Conservation (phyloP, 345 rosid genomes). For the Eucalyptus melliodora region DNA sequence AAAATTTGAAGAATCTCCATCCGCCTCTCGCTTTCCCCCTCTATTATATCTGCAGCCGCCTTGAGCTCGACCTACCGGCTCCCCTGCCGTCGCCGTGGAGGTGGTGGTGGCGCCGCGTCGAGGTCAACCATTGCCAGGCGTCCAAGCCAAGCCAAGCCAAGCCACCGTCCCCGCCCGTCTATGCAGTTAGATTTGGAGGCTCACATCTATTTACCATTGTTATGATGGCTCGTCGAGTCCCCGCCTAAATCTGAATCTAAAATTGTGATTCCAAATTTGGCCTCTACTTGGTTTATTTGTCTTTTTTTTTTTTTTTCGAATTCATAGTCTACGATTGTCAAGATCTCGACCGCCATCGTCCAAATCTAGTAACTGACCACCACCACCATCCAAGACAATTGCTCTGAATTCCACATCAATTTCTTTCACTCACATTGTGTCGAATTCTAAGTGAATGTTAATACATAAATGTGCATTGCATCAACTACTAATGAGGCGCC, state of each 20-base stretch:
- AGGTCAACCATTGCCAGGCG: background rate
- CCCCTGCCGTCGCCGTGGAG: background rate
- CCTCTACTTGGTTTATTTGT: no score
- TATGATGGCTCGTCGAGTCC: fast-evolving
- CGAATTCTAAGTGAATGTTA: background rate
- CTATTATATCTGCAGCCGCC: background rate
- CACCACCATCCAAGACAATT: fast-evolving
- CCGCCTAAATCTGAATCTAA: fast-evolving
- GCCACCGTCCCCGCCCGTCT: background rate
- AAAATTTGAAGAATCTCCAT: background rate
- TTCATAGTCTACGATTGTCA: fast-evolving
- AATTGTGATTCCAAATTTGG: fast-evolving
- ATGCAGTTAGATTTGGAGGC: fast-evolving
- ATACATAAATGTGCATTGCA: fast-evolving
- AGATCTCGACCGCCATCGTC: background rate
- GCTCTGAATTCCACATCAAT: fast-evolving
- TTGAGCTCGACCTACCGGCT: background rate
- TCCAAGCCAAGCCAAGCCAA: background rate
- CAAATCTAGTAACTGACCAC: no score
- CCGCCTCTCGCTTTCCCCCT: background rate
- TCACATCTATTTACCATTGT: no score
- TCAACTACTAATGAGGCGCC: fast-evolving
- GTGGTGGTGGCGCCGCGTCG: background rate
- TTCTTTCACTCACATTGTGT: background rate
- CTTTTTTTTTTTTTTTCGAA: background rate